Conservation (phyloP, 2,329 filamentous ascomycete species). For the Venturia carpophila region DNA sequence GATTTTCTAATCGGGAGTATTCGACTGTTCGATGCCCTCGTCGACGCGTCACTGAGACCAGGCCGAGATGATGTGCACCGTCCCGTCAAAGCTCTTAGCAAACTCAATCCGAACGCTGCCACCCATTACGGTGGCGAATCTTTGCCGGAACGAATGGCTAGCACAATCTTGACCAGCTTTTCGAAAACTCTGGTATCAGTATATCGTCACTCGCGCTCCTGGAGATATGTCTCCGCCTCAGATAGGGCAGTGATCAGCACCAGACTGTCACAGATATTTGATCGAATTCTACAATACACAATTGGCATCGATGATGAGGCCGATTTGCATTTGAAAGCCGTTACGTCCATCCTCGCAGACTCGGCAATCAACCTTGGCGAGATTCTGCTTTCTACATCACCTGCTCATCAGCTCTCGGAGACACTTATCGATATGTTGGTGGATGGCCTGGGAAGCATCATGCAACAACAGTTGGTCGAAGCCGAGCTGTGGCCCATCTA, state of each 20-base stretch:
- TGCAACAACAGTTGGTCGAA: not conserved
- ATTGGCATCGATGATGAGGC: conserved; percentile 64
- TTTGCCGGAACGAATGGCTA: conserved; percentile 69
- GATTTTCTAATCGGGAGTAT: conserved; percentile 68
- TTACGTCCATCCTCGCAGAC: conserved; percentile 58
- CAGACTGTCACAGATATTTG: conserved; percentile 60
- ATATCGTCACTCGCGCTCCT: conserved; percentile 76
- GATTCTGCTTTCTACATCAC: conserved; percentile 64
- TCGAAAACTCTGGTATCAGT: conserved; percentile 71
- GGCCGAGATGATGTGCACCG: conserved; percentile 58
- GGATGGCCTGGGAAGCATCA: conserved; percentile 40
- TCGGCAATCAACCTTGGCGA: conserved; percentile 70
- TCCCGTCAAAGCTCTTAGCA: conserved; percentile 38
- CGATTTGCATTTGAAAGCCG: conserved; percentile 37
- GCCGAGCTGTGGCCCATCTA: not conserved
- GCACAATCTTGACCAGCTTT: conserved; percentile 62
- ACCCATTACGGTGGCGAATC: conserved; percentile 46
- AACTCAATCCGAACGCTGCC: conserved; percentile 32
- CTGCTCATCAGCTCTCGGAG: conserved; percentile 65
- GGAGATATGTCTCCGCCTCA: conserved; percentile 66
- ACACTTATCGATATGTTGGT: conserved; percentile 66
- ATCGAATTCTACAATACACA: conserved; percentile 61
- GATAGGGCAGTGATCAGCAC: conserved; percentile 63
- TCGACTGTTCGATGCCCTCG: conserved; percentile 63
- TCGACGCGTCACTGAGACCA: conserved; percentile 63